Percentiles rank a stretch among this genome's conserved stretches.
These are phyloP conservation scores for Scenedesmus sp. DNA, from an alignment of 163 green algal genomes.

Conservation along the genomic window DNA sequence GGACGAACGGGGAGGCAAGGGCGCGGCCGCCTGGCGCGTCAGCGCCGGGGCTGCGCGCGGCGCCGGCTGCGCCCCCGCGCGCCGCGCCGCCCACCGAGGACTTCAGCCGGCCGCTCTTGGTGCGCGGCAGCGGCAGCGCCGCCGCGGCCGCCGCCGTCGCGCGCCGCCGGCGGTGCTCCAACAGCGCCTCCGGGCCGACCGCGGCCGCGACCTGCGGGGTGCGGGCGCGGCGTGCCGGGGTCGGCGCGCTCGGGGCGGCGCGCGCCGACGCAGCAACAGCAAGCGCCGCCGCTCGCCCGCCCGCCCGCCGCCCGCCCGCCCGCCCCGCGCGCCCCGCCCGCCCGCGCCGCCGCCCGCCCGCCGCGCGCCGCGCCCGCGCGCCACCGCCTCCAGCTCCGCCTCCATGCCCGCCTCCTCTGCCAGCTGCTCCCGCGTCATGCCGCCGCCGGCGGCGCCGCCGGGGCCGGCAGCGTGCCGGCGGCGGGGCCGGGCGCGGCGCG, in stretches of 20 bases:
- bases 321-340: no score
- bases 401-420: slow-evolving; percentile 31
- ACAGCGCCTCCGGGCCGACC: slow-evolving; percentile 18
- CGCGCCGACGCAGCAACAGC: slow-evolving; percentile 7
- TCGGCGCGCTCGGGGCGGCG: no score
- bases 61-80: no score
- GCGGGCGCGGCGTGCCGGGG: no score
- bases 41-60: no score
- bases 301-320: no score
- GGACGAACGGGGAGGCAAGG: background rate
- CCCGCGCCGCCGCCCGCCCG: no score
- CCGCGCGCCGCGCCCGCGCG: no score
- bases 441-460: background rate
- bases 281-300: background rate
- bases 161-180: background rate
- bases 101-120: slow-evolving; percentile 18
- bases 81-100: background rate
- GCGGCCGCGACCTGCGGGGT: slow-evolving; percentile 28
- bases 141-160: slow-evolving; percentile 8
- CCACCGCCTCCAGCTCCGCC: slow-evolving; percentile 15
- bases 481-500: background rate
- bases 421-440: slow-evolving; percentile 37
- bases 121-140: background rate
- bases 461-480: background rate
- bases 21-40: background rate